These are phyloP conservation scores for Cucurbita pepo DNA, from an alignment of 306 rosid species.

Conservation along the genomic window DNA sequence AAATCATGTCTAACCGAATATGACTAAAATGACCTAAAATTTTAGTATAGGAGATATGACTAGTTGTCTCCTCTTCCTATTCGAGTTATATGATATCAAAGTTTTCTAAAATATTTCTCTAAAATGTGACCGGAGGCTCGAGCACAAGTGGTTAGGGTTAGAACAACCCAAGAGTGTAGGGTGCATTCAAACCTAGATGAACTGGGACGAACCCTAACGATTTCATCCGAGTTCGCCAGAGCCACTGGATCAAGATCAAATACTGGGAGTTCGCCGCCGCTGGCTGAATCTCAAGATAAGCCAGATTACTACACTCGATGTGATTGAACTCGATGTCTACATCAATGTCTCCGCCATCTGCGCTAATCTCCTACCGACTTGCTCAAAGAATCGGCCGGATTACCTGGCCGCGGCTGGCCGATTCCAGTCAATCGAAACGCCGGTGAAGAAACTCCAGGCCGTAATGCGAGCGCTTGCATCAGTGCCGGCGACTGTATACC, in stretches of 20 bases:
- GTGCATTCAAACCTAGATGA: conserved; percentile 3
- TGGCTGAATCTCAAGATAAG: conserved; percentile 1
- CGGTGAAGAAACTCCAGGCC: background rate
- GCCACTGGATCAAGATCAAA: background rate
- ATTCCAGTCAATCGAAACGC: conserved; percentile 51
- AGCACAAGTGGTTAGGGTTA: too few relatives aligned
- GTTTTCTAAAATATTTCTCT: too few relatives aligned
- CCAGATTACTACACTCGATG: background rate
- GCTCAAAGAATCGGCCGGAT: background rate
- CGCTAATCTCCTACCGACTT: conserved; percentile 1
- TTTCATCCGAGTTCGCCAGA: conserved; percentile 1
- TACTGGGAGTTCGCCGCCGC: background rate
- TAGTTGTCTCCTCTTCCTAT: too few relatives aligned
- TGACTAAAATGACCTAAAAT: too few relatives aligned
- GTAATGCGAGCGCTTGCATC: conserved; percentile 12
- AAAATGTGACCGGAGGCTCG: too few relatives aligned
- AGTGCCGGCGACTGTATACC: conserved; percentile 25
- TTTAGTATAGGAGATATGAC: too few relatives aligned
- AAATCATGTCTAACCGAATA: too few relatives aligned
- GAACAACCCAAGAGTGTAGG: too few relatives aligned
- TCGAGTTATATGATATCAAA: too few relatives aligned
- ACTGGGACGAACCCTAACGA: conserved; percentile 5
- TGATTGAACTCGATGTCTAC: background rate
- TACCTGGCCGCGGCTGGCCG: background rate
- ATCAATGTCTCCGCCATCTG: background rate